Evolutionary conservation across 2,329 filamentous ascomycete species (phyloP).

Genomic region (Pestalotiopsis sp.): DNA sequence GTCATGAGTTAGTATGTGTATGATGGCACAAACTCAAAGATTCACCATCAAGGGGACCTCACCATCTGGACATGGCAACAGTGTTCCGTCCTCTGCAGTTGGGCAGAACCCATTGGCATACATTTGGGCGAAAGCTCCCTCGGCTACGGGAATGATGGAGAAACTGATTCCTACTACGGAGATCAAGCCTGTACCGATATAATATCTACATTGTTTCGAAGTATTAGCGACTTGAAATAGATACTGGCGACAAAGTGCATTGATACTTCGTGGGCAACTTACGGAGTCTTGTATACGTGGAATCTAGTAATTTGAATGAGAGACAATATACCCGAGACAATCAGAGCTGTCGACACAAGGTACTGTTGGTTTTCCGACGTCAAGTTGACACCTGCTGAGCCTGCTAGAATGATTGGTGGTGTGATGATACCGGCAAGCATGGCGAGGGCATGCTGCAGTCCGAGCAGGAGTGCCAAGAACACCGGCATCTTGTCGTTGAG

Average conservation of each 20-base stretch:
- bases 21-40: too few relatives aligned
- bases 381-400: slow-evolving; percentile 66
- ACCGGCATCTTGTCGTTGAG: slow-evolving; percentile 79
- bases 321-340: slow-evolving; percentile 77
- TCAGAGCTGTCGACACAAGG: slow-evolving; percentile 76
- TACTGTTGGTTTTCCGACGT: slow-evolving; percentile 67
- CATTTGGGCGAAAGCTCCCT: slow-evolving; percentile 75
- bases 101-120: slow-evolving; percentile 73
- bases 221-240: neutral
- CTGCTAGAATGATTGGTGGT: slow-evolving; percentile 73
- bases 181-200: slow-evolving; percentile 76
- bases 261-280: slow-evolving; percentile 24
- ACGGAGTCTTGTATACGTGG: slow-evolving; percentile 68
- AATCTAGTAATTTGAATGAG: slow-evolving; percentile 78
- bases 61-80: slow-evolving; percentile 72
- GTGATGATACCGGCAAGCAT: slow-evolving; percentile 80
- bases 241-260: neutral
- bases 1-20: neutral
- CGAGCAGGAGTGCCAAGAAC: slow-evolving; percentile 71
- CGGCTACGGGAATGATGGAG: slow-evolving; percentile 73
- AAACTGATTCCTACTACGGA: slow-evolving; percentile 82
- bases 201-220: slow-evolving; percentile 58
- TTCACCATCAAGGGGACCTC: slow-evolving; percentile 76
- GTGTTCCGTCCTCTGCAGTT: slow-evolving; percentile 61
- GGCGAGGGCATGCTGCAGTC: slow-evolving; percentile 77